Evolutionary conservation across 2,329 filamentous ascomycete genomes (phyloP), one percentile per base, ranked within the genome.

Genomic region (Corniculantispora saksenae): DNA sequence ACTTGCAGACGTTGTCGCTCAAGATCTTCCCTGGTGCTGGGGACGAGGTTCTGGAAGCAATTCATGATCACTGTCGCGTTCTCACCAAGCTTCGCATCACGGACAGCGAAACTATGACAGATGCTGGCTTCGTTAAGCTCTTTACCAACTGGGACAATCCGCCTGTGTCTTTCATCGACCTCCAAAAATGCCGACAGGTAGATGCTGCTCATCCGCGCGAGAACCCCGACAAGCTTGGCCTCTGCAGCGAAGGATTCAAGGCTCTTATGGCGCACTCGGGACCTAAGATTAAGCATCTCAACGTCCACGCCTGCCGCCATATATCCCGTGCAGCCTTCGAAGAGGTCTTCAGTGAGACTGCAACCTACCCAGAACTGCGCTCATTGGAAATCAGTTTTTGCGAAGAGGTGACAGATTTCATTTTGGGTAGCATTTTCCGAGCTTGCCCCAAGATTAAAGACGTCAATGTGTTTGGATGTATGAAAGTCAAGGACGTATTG

Each of bases 231-330:
- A 82, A 84, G 27, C 79, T 94, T 53, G 94, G 94, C 1, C 83
- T 97, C 38, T 92, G 90, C 61, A 90, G 88, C 0, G 78, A 84
- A 7, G 93, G 91, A 0, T 94, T 98, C 79, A 81, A 84, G 68
- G 91, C 92, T 0, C 78, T 97, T 51, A 97, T 97, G 92, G 79
- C 81, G 0, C 94, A 97, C 74, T 97, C 93, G 0, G 91, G 92
- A 4, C 73, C 78, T 1, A 81, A 78, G 13, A 77, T 98, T 2
- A 82, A 83, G 66, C 80, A 84, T 48, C 81, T 98, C 40, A 91
- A 96, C 72, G 81, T 97, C n/a, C 86, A 92, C 17, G 91, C 90
- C 0, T 97, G 93, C 73, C 89, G 94, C 3, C 91, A 97, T 74
- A 94, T 98, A 68, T 84, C 87, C 1, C 82, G 84, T 40, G 79